Evolutionary conservation across 768 basidiomycete genomes (phyloP).

Genomic region (Naganishia vaughanmartiniae): DNA sequence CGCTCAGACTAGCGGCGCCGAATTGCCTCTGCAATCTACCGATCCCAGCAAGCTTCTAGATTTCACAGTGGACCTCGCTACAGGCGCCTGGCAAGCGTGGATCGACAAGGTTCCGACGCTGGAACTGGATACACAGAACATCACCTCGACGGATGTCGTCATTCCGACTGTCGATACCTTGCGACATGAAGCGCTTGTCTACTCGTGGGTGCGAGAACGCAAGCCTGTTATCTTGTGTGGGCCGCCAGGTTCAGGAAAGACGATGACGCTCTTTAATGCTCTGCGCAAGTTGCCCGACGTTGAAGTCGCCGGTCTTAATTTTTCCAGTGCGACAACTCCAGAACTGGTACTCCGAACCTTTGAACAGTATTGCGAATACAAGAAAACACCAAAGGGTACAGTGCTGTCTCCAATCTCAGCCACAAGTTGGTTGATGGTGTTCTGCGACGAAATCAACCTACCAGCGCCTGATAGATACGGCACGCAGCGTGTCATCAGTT

Average conservation of each 20-base stretch:
- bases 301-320: constrained; percentile 98
- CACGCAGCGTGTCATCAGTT: constrained; percentile 96
- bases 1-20: constrained; percentile 78
- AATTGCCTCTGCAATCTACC: constrained; percentile 70
- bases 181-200: constrained; percentile 95
- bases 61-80: constrained; percentile 83
- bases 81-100: constrained; percentile 88
- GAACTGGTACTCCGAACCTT: constrained; percentile 98
- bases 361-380: constrained; percentile 98
- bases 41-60: constrained; percentile 73
- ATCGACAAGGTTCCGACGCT: constrained; percentile 86
- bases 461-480: constrained; percentile 97
- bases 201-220: constrained; percentile 98
- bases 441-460: constrained; percentile 98
- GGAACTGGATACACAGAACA: constrained; percentile 93
- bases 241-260: constrained; percentile 99
- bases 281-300: constrained; percentile 95
- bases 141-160: constrained; percentile 93
- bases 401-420: constrained; percentile 90
- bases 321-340: constrained; percentile 97
- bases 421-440: constrained; percentile 97
- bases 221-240: constrained; percentile 97
- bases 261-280: constrained; percentile 98
- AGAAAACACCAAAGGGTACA: constrained; percentile 97
- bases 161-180: constrained; percentile 98